Evolutionary conservation across 1,139 yeast species (phyloP), one percentile per base, ranked within the genome.

Genomic region (Geotrichum klebahnii): DNA sequence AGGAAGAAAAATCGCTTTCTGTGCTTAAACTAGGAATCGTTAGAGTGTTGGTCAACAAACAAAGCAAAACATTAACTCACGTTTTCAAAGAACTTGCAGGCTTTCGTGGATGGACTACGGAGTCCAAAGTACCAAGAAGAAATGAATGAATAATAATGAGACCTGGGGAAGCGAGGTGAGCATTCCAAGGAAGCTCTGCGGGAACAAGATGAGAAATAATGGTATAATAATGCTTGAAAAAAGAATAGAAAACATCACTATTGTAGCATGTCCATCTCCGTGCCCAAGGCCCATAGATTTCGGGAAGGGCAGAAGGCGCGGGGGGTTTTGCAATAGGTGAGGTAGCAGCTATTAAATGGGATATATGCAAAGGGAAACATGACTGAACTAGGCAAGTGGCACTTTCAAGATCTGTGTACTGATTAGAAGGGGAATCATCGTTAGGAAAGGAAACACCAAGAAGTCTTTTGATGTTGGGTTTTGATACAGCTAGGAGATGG

Each of bases 271-370:
- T 68, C 89, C 87, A 76, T 70, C 86, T 58, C 17, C 79, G 71
- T 1, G 80, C 81, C 95, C 95, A 85, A 12, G 76, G 67, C 0
- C 87, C 89, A 53, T 73, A 76, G 3, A 87, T 80, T 26, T 71
- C 68, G 9, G 47, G 40, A 16, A 26, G 8, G 6, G 50, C 34
- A 8, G 34, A 34, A 12, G 29, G 19, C 16, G 38, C 36, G 2
- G 31, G 46, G 26, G 37, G 33, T 17, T 38, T 47, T 39, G 22
- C 39, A 40, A 38, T 45, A 12, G 34, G 16, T 31, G 16, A 8
- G n/a, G 34, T 10, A 5, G 14, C 34, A 31, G 64, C 69, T 24
- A 65, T 54, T 9, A 64, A 53, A 14, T 52, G 42, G 10, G 53
- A 35, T 37, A 66, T 54, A 44, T 66, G 67, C 14, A 48, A 48